Base-by-base conservation (phyloP, 2,329 filamentous ascomycete species). In the Ceratocystis cacaofunesta region DNA sequence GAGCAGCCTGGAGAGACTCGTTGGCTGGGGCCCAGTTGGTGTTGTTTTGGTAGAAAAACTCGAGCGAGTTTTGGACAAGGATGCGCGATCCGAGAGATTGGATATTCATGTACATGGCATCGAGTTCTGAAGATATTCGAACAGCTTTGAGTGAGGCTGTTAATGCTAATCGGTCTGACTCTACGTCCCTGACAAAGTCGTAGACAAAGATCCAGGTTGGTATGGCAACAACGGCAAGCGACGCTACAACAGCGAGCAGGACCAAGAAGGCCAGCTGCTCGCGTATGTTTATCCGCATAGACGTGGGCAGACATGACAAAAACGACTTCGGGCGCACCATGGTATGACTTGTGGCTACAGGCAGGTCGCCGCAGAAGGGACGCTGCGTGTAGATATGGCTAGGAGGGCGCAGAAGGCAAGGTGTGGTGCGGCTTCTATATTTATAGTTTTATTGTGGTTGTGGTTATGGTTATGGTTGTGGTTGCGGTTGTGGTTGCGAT, bases 141-240 rank as follows among this genome's bases (percentile, higher is more conserved):
- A 88, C 85, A 22, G 91, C 87, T 74, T 96, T 96, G 72, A 96
- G 84, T 2, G 88, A 91, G 5, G 92, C 92, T 1, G 90, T 90
- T 68, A 96, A 79, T 30, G 85, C 78, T 61, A 96, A 82, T 63
- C 86, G 82, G 63, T 82, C 79, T 12, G 82, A 75, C 72, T 81
- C 77, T 69, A 84, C 78, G 63, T 75, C 72, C 69, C 77, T 69
- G 68, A 83, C 80, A 70, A 82, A 83, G 68, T 75, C 73, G 70
- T 83, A 79, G 71, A 84, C 80, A 69, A 79, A 84, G 66, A 83
- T 74, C 81, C 81, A 84, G 73, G 86, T 89, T 71, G 91, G 89
- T 68, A 96, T 82, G 17, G 90, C 85, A 68, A 96, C 82, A 68
- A 95, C 85, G 65, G 87, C 84, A 68, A 96, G 82, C 64, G 87